Percentiles rank a stretch among this genome's conserved stretches.
Evolutionary conservation across 2,329 filamentous ascomycete genomes (phyloP).

Genomic region (Ceratocystis lukuohia): DNA sequence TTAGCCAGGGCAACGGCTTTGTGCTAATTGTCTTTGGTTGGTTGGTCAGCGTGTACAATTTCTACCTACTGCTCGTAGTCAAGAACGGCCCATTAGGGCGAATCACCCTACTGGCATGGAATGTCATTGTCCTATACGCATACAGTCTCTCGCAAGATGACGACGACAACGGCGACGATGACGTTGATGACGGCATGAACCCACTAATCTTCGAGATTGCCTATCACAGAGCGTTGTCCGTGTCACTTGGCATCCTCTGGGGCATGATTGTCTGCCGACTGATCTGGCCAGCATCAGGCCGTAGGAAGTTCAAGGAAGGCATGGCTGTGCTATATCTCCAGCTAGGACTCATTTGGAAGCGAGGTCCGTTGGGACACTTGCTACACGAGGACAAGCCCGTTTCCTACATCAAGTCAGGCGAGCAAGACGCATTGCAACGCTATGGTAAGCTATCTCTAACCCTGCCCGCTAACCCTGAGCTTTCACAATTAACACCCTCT

Average conservation of each 20-base stretch:
- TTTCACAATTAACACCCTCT: neutral
- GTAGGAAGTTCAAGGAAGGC: slow-evolving; percentile 77
- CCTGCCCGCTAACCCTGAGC: neutral
- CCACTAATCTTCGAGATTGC: slow-evolving; percentile 82
- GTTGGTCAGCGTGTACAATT: slow-evolving; percentile 67
- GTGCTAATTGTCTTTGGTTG: slow-evolving; percentile 71
- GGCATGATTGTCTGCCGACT: slow-evolving; percentile 78
- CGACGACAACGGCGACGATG: slow-evolving; percentile 65
- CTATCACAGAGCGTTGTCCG: slow-evolving; percentile 73
- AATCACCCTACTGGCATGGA: slow-evolving; percentile 92
- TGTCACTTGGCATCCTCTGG: slow-evolving; percentile 80
- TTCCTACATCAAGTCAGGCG: slow-evolving; percentile 74
- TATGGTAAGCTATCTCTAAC: slow-evolving; percentile 38
- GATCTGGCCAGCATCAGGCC: slow-evolving; percentile 87
- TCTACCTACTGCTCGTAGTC: slow-evolving; percentile 75
- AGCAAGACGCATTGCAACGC: slow-evolving; percentile 75
- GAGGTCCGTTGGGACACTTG: slow-evolving; percentile 70
- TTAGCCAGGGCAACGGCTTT: slow-evolving; percentile 59
- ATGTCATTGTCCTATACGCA: slow-evolving; percentile 84
- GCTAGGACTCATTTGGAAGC: slow-evolving; percentile 92
- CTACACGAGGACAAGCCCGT: slow-evolving; percentile 43
- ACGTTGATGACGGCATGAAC: slow-evolving; percentile 73
- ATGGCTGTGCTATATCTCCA: slow-evolving; percentile 84
- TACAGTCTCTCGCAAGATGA: slow-evolving; percentile 77
- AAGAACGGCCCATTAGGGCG: slow-evolving; percentile 81